Evolutionary conservation across 805 yeast species (phyloP), one percentile per base, ranked within the genome.

Genomic region (Ascoidea tarda): DNA sequence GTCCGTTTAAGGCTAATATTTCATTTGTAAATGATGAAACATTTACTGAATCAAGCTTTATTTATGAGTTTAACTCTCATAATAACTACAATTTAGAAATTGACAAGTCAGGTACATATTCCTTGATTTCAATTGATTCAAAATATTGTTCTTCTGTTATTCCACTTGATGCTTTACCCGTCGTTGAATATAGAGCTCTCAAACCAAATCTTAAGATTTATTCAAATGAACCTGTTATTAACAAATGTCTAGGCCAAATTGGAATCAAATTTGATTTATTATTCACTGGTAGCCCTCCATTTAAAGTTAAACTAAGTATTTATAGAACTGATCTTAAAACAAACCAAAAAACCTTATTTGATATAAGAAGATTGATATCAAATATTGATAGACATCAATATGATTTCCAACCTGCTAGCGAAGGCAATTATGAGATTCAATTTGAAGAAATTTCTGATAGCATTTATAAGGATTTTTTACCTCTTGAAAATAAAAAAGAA

Each of bases 231-330:
- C 69, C 91, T 2, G 79, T 91, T 2, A 71, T 79, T 32, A 98
- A 91, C 60, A 78, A 84, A 50, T 93, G 99, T 69, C 85, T 93
- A 33, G 99, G 99, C 0, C 87, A 89, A 48, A 82, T 88, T 6
- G 99, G 97, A 0, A 79, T 89, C 54, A 72, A 75, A 38, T 88
- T 87, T 56, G 86, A 82, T 50, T 72, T 90, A 54, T 66, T 74
- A 0, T 71, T 84, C 51, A 69, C 76, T 5, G 98, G 99, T 16
- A 77, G 81, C 33, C 85, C 96, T 0, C 97, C 98, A 1, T 93
- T 84, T 68, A 74, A 74, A 52, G 73, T 88, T 31, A 75, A 73
- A 46, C 82, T 83, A 55, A 74, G 76, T 48, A 79, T 83, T 12
- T 84, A 78, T 59, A 77, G 78, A 53, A 62, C 78, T 12, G 69